A percentile compares a stretch with the other conserved stretches of the same genome.
Conservation (phyloP, 2,329 filamentous ascomycete genomes). For the Cladosporium sp. region DNA sequence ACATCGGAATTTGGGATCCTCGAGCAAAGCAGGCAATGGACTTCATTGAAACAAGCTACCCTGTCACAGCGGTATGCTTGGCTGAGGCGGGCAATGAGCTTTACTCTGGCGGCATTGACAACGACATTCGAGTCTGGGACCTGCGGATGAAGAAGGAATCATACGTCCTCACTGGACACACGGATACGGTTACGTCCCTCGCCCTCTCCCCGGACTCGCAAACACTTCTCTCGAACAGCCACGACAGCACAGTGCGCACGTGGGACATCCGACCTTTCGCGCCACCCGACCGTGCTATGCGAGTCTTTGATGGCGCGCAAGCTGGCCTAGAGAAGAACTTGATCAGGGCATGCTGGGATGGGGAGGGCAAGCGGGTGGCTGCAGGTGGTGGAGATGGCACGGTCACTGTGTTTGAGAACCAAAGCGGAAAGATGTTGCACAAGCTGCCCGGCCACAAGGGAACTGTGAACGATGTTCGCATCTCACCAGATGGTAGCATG, state of each 20-base stretch:
- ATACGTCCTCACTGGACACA: constrained; percentile 84
- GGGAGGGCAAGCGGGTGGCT: constrained; percentile 77
- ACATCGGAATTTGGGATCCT: constrained; percentile 93
- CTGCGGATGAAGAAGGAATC: constrained; percentile 83
- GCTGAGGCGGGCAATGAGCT: constrained; percentile 93
- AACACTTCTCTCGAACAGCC: constrained; percentile 82
- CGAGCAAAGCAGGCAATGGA: constrained; percentile 83
- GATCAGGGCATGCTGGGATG: constrained; percentile 84
- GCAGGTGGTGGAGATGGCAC: constrained; percentile 87
- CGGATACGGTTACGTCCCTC: constrained; percentile 86
- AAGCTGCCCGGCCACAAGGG: constrained; percentile 95
- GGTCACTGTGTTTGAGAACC: constrained; percentile 84
- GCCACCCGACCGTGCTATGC: constrained; percentile 76
- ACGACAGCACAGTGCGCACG: constrained; percentile 88
- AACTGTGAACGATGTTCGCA: constrained; percentile 89
- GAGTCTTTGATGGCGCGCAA: constrained; percentile 88
- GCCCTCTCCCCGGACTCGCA: constrained; percentile 91
- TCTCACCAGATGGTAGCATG: constrained; percentile 82
- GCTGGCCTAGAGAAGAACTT: constrained; percentile 88
- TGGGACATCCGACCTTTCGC: constrained; percentile 98
- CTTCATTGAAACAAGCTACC: constrained; percentile 86
- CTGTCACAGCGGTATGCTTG: constrained; percentile 86
- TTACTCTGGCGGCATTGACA: constrained; percentile 92
- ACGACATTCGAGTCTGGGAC: constrained; percentile 97
- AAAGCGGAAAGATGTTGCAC: constrained; percentile 85